Conservation (phyloP, 2,329 filamentous ascomycete species). For the Teratosphaeria zuluensis region DNA sequence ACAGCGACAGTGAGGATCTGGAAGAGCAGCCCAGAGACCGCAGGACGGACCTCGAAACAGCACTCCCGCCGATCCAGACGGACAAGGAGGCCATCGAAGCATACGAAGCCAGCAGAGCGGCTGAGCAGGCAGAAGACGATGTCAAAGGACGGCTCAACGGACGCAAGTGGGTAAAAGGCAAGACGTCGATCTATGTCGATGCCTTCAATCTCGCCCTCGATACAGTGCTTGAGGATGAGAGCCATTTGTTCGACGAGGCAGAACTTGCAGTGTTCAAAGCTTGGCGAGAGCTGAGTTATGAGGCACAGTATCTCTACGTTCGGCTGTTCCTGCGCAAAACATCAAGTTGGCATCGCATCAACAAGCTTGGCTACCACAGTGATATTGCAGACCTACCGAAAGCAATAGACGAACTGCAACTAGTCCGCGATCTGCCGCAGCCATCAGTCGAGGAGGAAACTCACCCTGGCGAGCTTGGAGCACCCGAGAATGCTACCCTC, state of each 20-base stretch:
- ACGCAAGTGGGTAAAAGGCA: slow-evolving; percentile 60
- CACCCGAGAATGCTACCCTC: slow-evolving; percentile 40
- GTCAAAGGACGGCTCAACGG: slow-evolving; percentile 42
- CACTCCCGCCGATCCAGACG: slow-evolving; percentile 56
- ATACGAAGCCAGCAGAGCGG: slow-evolving; percentile 62
- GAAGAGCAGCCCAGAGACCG: slow-evolving; percentile 22
- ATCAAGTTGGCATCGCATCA: slow-evolving; percentile 78
- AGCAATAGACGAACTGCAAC: slow-evolving; percentile 58
- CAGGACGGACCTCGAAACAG: slow-evolving; percentile 60
- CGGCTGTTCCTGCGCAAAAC: slow-evolving; percentile 88
- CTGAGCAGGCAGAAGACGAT: slow-evolving; percentile 30
- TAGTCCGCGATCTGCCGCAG: slow-evolving; percentile 44
- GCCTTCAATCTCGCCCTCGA: slow-evolving; percentile 89
- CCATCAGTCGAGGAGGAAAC: slow-evolving; percentile 26
- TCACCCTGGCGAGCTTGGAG: slow-evolving; percentile 41
- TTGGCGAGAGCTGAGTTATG: slow-evolving; percentile 68
- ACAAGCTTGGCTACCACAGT: slow-evolving; percentile 65
- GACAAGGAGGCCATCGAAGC: slow-evolving; percentile 66
- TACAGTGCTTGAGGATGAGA: slow-evolving; percentile 81
- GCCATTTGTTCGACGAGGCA: slow-evolving; percentile 71
- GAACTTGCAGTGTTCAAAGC: slow-evolving; percentile 67
- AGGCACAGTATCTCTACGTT: slow-evolving; percentile 90
- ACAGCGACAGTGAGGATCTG: slow-evolving; percentile 21
- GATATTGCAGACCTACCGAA: slow-evolving; percentile 67
- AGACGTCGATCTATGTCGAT: slow-evolving; percentile 90